A percentile compares a stretch with the other conserved stretches of the same genome.
phyloP scores from a whole-genome alignment of 2,329 filamentous ascomycete genomes.

The Penicillium sp. region DNA sequence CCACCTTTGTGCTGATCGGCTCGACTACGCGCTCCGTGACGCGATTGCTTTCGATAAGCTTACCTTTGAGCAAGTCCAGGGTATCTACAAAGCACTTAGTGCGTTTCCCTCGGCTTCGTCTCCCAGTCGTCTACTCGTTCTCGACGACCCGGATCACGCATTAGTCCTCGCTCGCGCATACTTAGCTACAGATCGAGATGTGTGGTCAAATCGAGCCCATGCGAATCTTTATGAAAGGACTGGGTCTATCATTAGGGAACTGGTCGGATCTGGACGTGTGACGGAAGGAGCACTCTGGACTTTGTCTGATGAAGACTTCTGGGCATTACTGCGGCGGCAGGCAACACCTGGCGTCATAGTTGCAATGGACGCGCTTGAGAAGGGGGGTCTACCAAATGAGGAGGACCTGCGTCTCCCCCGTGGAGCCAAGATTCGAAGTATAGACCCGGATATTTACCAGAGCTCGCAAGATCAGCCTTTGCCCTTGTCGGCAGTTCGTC shows the following conservation, averaged over 20 bases:
- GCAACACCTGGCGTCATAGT: constrained; percentile 18
- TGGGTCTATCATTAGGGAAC: constrained; percentile 38
- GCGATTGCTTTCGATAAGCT: constrained; percentile 38
- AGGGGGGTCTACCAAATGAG: constrained; percentile 19
- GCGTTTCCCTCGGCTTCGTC: constrained; percentile 34
- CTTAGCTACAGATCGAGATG: constrained; percentile 37
- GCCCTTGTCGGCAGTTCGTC: constrained; percentile 20
- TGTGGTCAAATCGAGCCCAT: constrained; percentile 46
- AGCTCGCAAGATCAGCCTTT: constrained; percentile 2
- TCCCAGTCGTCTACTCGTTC: constrained; percentile 36
- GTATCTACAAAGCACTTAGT: constrained; percentile 31
- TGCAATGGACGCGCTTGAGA: constrained; percentile 15
- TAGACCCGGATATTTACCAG: constrained; percentile 38
- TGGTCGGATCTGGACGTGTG: constrained; percentile 27
- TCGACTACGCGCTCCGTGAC: constrained; percentile 47
- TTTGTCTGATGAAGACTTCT: constrained; percentile 42
- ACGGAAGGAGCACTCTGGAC: constrained; percentile 39
- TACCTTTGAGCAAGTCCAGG: constrained; percentile 31
- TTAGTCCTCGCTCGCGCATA: constrained; percentile 40
- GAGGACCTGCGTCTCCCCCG: constrained; percentile 30
- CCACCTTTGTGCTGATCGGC: constrained; percentile 46
- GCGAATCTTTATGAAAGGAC: constrained; percentile 40
- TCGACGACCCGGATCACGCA: constrained; percentile 34
- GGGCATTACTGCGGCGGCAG: constrained; percentile 33
- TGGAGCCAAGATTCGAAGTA: constrained; percentile 36